Conservation (phyloP, 2,329 filamentous ascomycete species). For the Dryadomyces quercus-mongolicae region DNA sequence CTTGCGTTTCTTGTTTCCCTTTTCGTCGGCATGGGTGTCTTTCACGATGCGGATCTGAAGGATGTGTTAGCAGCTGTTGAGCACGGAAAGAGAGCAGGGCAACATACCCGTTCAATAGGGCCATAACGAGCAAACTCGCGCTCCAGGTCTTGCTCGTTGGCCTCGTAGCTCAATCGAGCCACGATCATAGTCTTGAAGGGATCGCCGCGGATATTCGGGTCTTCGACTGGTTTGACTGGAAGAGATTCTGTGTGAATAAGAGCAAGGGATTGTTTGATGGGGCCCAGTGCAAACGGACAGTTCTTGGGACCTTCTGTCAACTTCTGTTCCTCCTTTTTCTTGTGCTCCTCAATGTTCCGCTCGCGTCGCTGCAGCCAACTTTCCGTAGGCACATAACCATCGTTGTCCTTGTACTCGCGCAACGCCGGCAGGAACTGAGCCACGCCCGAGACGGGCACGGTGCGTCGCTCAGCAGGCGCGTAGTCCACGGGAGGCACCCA, state of each 20-base stretch:
- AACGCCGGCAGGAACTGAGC: constrained; percentile 64
- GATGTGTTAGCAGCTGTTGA: background rate
- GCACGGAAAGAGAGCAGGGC: background rate
- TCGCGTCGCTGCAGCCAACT: constrained; percentile 86
- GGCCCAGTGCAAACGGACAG: constrained; percentile 33
- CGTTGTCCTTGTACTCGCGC: constrained; percentile 64
- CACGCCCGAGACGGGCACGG: constrained; percentile 59
- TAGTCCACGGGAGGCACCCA: constrained; percentile 77
- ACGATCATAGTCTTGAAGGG: constrained; percentile 93
- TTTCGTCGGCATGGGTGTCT: constrained; percentile 58
- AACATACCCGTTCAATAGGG: constrained; percentile 74
- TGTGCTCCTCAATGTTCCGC: constrained; percentile 71
- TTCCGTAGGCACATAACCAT: constrained; percentile 71
- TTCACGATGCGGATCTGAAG: constrained; percentile 73
- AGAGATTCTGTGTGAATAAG: background rate
- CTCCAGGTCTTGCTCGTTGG: constrained; percentile 80
- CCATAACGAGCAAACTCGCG: constrained; percentile 89
- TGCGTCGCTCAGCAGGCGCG: constrained; percentile 70
- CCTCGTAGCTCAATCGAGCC: constrained; percentile 78
- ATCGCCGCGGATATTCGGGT: constrained; percentile 83
- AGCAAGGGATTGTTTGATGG: no score
- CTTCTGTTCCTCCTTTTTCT: constrained; percentile 51
- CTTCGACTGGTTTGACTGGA: constrained; percentile 68
- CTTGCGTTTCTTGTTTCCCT: constrained; percentile 67
- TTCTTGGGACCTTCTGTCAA: constrained; percentile 50